Evolutionary conservation across 108 stramenopile genomes (phyloP).

Genomic region (Tribonema minus): DNA sequence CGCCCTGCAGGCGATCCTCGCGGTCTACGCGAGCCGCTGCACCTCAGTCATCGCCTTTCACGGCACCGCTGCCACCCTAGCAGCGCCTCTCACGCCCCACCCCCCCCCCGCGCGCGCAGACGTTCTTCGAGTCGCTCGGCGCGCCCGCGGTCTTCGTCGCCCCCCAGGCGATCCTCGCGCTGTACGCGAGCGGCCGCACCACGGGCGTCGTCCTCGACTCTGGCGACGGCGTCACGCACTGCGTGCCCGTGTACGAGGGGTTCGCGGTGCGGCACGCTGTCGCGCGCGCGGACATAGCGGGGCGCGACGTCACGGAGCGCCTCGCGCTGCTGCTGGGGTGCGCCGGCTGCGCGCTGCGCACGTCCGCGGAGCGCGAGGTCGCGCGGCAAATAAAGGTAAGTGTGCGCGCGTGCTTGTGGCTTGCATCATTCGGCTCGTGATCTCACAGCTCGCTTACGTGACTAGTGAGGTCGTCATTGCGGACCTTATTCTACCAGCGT

Average conservation of each 20-base stretch:
- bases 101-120: no score
- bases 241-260: constrained; percentile 96
- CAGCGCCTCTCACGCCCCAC: no score
- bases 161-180: constrained; percentile 78
- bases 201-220: constrained; percentile 95
- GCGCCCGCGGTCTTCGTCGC: constrained; percentile 84
- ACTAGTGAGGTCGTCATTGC: no score
- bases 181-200: constrained; percentile 93
- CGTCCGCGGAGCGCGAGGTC: constrained; percentile 80
- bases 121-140: constrained; percentile 90
- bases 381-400: constrained; percentile 82
- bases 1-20: no score
- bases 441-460: no score
- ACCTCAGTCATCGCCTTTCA: no score
- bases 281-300: constrained; percentile 79
- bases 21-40: no score
- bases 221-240: constrained; percentile 91
- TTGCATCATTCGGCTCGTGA: no score
- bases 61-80: no score
- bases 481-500: no score
- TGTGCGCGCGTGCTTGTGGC: no score
- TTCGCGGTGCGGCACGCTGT: constrained; percentile 92
- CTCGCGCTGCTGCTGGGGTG: constrained; percentile 77
- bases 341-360: constrained; percentile 74
- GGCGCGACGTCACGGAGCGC: constrained; percentile 81